These are phyloP conservation scores for Pyrus pyrifolia DNA, from an alignment of 306 rosid species.

Conservation along the genomic window DNA sequence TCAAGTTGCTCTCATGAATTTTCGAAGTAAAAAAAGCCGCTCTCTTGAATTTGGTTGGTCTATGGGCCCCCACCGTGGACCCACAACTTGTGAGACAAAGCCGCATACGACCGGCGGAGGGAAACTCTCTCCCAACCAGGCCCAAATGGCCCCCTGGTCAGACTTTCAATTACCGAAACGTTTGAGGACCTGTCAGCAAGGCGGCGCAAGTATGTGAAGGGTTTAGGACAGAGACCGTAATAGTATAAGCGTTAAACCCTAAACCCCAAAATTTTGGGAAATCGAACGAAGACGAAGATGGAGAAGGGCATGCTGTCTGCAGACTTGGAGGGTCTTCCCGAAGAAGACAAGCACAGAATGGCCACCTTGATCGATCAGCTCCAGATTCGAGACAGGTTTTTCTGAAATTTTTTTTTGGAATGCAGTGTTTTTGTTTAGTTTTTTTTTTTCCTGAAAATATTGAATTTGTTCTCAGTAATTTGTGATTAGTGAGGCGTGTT, in stretches of 20 bases:
- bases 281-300: constrained; percentile 33
- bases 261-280: background rate
- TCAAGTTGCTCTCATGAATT: no score
- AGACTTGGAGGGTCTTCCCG: constrained; percentile 45
- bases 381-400: constrained; percentile 70
- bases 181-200: background rate
- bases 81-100: no score
- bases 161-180: background rate
- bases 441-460: background rate
- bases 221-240: constrained; percentile 22
- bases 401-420: background rate
- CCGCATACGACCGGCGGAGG: no score
- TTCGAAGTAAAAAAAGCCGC: no score
- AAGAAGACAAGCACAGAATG: constrained; percentile 57
- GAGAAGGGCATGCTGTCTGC: constrained; percentile 46
- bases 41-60: no score
- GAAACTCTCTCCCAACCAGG: no score
- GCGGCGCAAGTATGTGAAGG: constrained; percentile 10
- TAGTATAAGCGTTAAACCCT: constrained; percentile 25
- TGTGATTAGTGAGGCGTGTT: background rate
- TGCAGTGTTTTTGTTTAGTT: background rate
- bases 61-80: no score
- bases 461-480: background rate
- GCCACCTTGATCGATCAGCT: constrained; percentile 47
- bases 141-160: background rate